Percentiles rank a stretch among this genome's conserved stretches.
Evolutionary conservation across 495 filamentous ascomycete species (phyloP).

Genomic region (Penicillium bovifimosum): DNA sequence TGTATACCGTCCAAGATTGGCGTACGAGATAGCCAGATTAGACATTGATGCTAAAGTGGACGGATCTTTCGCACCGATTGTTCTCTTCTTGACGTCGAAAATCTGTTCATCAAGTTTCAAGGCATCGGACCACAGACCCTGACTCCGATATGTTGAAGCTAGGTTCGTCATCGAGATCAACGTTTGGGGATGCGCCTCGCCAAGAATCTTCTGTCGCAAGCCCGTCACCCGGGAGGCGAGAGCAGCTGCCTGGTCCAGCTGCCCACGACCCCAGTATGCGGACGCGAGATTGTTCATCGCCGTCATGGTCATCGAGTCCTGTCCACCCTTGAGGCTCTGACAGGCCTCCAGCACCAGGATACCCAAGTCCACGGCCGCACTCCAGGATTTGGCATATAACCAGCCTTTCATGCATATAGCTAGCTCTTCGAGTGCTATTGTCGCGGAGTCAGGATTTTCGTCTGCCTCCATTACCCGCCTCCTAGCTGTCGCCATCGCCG

Average conservation of each 20-base stretch:
- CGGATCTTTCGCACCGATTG: conserved; percentile 31
- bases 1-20: conserved; percentile 19
- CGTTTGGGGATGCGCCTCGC: conserved; percentile 15
- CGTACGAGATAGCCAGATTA: conserved; percentile 20
- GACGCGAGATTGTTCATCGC: conserved; percentile 25
- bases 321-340: conserved; percentile 17
- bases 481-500: neutral
- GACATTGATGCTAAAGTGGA: conserved; percentile 26
- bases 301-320: conserved; percentile 15
- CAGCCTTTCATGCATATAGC: neutral
- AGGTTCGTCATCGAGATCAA: conserved; percentile 23
- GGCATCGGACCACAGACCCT: conserved; percentile 27
- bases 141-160: conserved; percentile 24
- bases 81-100: conserved; percentile 10
- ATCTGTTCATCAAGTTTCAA: conserved; percentile 10
- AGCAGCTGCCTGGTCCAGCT: conserved; percentile 10
- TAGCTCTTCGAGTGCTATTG: conserved; percentile 3
- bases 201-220: conserved; percentile 11
- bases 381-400: conserved; percentile 7
- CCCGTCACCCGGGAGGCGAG: conserved; percentile 1
- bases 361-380: conserved; percentile 13
- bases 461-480: neutral
- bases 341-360: conserved; percentile 17
- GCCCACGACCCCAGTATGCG: conserved; percentile 22
- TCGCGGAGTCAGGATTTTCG: neutral